Conservation (phyloP, 257 asterid genomes). For the Solanum clarkiae region DNA sequence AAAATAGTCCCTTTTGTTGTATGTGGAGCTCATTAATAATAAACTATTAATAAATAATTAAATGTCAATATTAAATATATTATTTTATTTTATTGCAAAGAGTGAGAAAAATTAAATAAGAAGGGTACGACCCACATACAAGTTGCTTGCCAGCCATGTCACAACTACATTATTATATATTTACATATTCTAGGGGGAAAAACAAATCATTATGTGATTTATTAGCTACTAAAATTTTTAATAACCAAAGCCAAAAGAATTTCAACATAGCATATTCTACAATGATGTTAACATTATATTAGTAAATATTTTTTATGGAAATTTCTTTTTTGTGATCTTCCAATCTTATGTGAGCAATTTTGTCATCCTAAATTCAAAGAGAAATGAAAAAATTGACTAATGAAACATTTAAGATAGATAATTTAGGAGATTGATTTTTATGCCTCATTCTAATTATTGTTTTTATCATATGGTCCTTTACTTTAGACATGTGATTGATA, state of each 20-base stretch:
- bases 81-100: not conserved
- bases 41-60: not conserved
- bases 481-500: not conserved
- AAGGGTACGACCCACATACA: not conserved
- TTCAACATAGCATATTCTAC: constrained; percentile 31
- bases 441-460: not conserved
- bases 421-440: not conserved
- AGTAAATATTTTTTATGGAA: not conserved
- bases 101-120: not conserved
- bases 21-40: not conserved
- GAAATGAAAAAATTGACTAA: not conserved
- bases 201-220: not conserved
- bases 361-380: not conserved
- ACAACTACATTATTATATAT: not conserved
- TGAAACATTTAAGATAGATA: not conserved
- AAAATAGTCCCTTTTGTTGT: not conserved
- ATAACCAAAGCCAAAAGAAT: constrained; percentile 13
- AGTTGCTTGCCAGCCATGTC: constrained; percentile 2
- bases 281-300: constrained; percentile 6
- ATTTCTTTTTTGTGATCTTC: too few species aligned
- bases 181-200: not conserved
- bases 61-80: not conserved
- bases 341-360: not conserved
- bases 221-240: constrained; percentile 14
- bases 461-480: not conserved